Conservation (phyloP, 1,139 yeast genomes). For the Blastobotrys malaysiensis region DNA sequence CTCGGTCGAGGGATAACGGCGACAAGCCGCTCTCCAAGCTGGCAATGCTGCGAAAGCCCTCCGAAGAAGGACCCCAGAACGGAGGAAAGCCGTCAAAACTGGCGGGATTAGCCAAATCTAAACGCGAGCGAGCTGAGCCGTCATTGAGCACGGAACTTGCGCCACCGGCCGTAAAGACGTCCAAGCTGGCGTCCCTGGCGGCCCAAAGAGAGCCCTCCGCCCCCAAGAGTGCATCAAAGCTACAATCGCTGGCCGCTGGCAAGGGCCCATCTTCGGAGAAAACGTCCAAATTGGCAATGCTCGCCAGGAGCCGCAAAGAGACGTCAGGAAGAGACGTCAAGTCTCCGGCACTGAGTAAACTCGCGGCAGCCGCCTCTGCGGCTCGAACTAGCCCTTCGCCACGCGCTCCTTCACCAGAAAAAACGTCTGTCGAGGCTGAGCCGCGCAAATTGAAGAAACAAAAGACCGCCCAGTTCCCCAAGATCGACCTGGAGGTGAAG, state of each 20-base stretch:
- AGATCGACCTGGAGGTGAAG: not conserved
- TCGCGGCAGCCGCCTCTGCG: too few species aligned
- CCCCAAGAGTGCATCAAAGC: too few species aligned
- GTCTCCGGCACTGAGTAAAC: conserved; percentile 11
- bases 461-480: not conserved
- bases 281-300: conserved; percentile 35
- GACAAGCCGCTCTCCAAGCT: not conserved
- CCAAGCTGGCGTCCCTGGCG: not conserved
- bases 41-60: not conserved
- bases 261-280: conserved; percentile 1
- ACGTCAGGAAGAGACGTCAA: not conserved
- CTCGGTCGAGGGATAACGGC: not conserved
- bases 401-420: conserved; percentile 4
- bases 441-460: not conserved
- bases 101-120: conserved; percentile 5
- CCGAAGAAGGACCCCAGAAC: not conserved
- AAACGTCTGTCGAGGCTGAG: not conserved
- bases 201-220: too few species aligned
- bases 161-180: too few species aligned
- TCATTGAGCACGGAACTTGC: too few species aligned
- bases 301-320: conserved; percentile 3
- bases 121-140: not conserved
- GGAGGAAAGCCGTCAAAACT: conserved; percentile 1
- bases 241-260: not conserved
- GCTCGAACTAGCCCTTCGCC: conserved; percentile 1